Percentiles rank a stretch among this genome's conserved stretches.
Evolutionary conservation across 495 filamentous ascomycete species (phyloP).

Genomic region (Lasiosphaeria hispida): DNA sequence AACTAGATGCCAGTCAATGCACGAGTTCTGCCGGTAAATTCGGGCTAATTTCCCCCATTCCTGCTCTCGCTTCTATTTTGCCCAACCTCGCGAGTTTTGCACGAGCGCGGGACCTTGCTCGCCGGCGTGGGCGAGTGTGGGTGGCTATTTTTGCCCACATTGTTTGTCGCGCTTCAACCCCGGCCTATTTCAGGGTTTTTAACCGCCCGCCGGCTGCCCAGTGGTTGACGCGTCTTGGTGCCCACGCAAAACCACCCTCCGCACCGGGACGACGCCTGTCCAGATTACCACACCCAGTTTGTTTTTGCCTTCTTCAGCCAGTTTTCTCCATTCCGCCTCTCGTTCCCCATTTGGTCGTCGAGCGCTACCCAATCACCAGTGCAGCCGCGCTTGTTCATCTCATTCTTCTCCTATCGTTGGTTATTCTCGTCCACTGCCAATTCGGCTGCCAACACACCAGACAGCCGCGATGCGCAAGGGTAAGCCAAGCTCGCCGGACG

Average conservation of each 20-base stretch:
- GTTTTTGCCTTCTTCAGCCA: no score
- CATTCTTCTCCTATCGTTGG: not conserved
- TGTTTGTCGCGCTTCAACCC: conserved; percentile 7
- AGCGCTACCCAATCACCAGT: conserved; percentile 8
- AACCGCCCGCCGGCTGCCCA: conserved; percentile 15
- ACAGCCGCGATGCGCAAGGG: no score
- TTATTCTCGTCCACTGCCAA: no score
- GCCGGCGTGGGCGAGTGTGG: not conserved
- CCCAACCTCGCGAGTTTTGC: conserved; percentile 7
- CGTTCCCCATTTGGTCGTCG: not conserved
- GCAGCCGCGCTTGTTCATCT: conserved; percentile 10
- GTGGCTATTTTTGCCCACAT: conserved; percentile 25
- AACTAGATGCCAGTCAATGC: no score
- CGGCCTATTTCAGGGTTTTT: conserved; percentile 15
- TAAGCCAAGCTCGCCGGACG: no score
- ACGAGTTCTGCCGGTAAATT: conserved; percentile 1
- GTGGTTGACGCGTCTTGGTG: conserved; percentile 1
- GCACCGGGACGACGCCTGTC: conserved; percentile 8
- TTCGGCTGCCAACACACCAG: no score
- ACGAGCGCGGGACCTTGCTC: no score
- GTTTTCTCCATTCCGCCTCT: no score
- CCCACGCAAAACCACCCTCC: not conserved
- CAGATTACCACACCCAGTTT: conserved; percentile 18
- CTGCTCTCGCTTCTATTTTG: not conserved
- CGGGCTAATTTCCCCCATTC: conserved; percentile 15